phyloP scores from a whole-genome alignment of 371 early-diverging fungal species.

The Syncephalastrum contaminatum region DNA sequence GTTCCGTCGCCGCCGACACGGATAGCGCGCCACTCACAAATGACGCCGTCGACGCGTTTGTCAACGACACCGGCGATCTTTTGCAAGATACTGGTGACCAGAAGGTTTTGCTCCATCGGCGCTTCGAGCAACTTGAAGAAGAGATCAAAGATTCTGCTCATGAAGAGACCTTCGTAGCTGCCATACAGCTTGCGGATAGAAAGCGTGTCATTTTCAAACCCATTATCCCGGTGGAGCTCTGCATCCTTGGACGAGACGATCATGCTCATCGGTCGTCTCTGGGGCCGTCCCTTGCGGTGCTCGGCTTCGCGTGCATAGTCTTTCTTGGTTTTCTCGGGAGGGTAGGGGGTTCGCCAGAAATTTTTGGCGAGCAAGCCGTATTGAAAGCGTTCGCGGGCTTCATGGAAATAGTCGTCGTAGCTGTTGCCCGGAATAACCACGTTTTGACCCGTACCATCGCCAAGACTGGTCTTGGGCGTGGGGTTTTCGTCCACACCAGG shows the following conservation, averaged over 20 bases:
- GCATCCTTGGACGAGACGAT: slow-evolving; percentile 19
- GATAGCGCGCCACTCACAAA: slow-evolving; percentile 50
- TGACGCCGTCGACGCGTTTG: slow-evolving; percentile 47
- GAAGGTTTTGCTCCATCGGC: slow-evolving; percentile 45
- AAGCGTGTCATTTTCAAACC: slow-evolving; percentile 2
- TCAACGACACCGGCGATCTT: slow-evolving; percentile 51
- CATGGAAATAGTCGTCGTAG: slow-evolving; percentile 54
- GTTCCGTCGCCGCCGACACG: slow-evolving; percentile 45
- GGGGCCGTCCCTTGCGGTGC: slow-evolving; percentile 39
- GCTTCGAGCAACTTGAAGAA: slow-evolving; percentile 45
- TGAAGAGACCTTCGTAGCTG: slow-evolving; percentile 46
- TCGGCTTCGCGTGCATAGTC: slow-evolving; percentile 44
- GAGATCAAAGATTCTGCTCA: slow-evolving; percentile 45
- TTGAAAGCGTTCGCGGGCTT: slow-evolving; percentile 50
- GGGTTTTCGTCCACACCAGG: slow-evolving; percentile 1
- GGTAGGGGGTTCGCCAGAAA: slow-evolving; percentile 51
- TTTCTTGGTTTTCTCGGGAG: slow-evolving; percentile 36
- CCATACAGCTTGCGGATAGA: slow-evolving; percentile 17
- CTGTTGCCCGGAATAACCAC: slow-evolving; percentile 49
- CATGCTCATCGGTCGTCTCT: slow-evolving; percentile 35
- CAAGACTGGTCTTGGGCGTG: slow-evolving; percentile 6
- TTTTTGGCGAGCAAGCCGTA: slow-evolving; percentile 47
- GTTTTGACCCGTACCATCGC: slow-evolving; percentile 11
- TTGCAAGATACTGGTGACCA: slow-evolving; percentile 49
- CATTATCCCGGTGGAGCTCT: slow-evolving; percentile 3